phyloP scores from a whole-genome alignment of 345 rosid genomes.

The Turnera subulata region DNA sequence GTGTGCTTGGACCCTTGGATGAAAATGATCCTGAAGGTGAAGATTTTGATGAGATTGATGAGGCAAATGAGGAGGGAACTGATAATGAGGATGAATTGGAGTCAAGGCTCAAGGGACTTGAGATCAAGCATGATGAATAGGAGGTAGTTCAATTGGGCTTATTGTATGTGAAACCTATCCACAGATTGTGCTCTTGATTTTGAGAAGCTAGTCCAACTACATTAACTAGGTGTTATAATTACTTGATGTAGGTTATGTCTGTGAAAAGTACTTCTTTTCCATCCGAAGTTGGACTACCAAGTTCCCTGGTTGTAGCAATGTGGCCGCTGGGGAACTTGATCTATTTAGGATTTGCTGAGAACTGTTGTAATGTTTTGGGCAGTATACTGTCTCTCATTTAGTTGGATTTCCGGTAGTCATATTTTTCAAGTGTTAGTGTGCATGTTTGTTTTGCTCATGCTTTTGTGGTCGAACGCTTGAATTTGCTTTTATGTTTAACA shows the following conservation, averaged over 20 bases:
- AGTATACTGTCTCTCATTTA: not conserved
- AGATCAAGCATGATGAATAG: slow-evolving; percentile 48
- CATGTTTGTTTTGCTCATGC: too few relatives aligned
- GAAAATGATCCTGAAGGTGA: slow-evolving; percentile 54
- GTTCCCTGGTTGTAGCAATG: slow-evolving; percentile 7
- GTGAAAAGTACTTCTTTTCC: slow-evolving; percentile 2
- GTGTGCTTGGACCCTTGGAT: slow-evolving; percentile 27
- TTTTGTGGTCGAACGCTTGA: too few relatives aligned
- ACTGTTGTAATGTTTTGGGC: slow-evolving; percentile 4
- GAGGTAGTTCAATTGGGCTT: not conserved
- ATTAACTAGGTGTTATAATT: slow-evolving; percentile 10
- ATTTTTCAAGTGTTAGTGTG: too few relatives aligned
- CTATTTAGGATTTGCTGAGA: slow-evolving; percentile 11
- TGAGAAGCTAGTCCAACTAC: slow-evolving; percentile 8
- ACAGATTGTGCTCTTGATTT: not conserved
- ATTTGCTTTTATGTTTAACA: too few relatives aligned
- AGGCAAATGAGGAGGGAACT: slow-evolving; percentile 37
- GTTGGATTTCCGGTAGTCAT: too few relatives aligned
- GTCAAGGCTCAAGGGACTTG: slow-evolving; percentile 65
- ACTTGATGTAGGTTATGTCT: slow-evolving; percentile 12
- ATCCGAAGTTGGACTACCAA: not conserved
- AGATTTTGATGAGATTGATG: slow-evolving; percentile 60
- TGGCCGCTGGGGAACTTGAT: slow-evolving; percentile 2
- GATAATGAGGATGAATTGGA: slow-evolving; percentile 58
- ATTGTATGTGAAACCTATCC: not conserved